Percentiles rank a stretch among this genome's conserved stretches.
These are phyloP conservation scores for Heterobasidion occidentale DNA, from an alignment of 1,284 basidiomycete genomes.

Conservation along the genomic window DNA sequence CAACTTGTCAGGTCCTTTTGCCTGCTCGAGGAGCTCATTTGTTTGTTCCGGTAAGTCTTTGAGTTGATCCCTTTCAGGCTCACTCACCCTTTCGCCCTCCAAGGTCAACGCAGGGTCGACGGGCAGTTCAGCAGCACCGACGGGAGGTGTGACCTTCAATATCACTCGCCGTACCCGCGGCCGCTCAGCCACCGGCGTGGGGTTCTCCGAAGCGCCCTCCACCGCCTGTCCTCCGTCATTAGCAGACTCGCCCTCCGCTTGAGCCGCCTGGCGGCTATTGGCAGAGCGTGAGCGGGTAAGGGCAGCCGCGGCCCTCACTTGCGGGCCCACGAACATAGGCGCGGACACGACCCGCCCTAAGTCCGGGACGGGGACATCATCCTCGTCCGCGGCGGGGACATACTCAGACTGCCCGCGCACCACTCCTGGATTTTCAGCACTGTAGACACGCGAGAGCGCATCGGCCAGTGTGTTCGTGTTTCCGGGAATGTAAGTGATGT, in stretches of 20 bases:
- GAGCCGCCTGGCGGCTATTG: too few species aligned
- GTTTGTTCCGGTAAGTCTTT: background rate
- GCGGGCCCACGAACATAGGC: background rate
- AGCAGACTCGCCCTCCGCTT: too few species aligned
- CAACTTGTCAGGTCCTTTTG: background rate
- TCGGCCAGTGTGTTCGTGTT: slow-evolving; percentile 23
- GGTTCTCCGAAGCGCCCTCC: too few species aligned
- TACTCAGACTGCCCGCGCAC: slow-evolving; percentile 19
- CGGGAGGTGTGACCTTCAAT: too few species aligned
- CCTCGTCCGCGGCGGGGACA: slow-evolving; percentile 8
- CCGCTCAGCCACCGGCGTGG: too few species aligned
- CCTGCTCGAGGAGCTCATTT: background rate
- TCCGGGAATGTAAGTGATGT: slow-evolving; percentile 24
- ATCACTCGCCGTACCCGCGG: too few species aligned
- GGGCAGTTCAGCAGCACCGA: too few species aligned
- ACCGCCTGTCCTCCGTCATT: too few species aligned
- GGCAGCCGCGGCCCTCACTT: background rate
- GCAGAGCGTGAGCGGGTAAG: background rate
- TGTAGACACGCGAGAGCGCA: slow-evolving; percentile 27
- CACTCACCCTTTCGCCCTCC: background rate
- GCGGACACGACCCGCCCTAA: background rate
- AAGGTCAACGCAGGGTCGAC: background rate
- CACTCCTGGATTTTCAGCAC: slow-evolving; percentile 17
- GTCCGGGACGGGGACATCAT: background rate
- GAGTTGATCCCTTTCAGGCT: background rate